Evolutionary conservation across 345 rosid species (phyloP), one percentile per base, ranked within the genome.

Genomic region (Noccaea bulbosa): DNA sequence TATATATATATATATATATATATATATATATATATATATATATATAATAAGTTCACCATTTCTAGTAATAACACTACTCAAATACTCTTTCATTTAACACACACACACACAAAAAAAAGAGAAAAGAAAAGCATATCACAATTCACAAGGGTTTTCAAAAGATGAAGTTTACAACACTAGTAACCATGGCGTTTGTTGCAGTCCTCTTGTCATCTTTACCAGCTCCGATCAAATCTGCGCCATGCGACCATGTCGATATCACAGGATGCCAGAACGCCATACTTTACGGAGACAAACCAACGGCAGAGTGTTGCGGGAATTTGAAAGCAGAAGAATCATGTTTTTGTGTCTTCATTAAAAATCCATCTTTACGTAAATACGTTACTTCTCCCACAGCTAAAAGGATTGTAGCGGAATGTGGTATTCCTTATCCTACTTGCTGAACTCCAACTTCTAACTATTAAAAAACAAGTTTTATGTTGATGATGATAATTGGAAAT

Each of bases 321-420:
- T 27, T 62, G 2, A 45, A 4, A 62, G 53, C 53, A 62, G 53
- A 62, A 45, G 1, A 62, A 6, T 30, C 67, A 62, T 62, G 67
- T 15, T 62, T 9, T 32, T 62, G 67, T 62, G 67, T 32, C 33
- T 62, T 62, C 16, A 15, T 62, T 2, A 30, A 32, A 15, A 62
- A 15, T 5, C 53, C 53, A 9, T 4, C 15, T 62, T 45, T 45
- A 8, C 3, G 4, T 8, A 2, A 3, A 12, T 61, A 4, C 1
- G 30, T 62, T 17, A 62, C 9, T 0, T 62, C 67, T 5, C 52
- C 30, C 2, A 8, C 32, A 44, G 40, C 67, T 62, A 52, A 1
- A 0, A 0, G 0, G 9, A 5, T 5, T 1, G 4, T 44, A 15
- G 14, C 4, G 8, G 17, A 3, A 30, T 62, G 67, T 62, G 11